A percentile compares a stretch with the other conserved stretches of the same genome.
Conservation (phyloP, 2,329 filamentous ascomycete genomes). For the Dendrostoma leiphaemia region DNA sequence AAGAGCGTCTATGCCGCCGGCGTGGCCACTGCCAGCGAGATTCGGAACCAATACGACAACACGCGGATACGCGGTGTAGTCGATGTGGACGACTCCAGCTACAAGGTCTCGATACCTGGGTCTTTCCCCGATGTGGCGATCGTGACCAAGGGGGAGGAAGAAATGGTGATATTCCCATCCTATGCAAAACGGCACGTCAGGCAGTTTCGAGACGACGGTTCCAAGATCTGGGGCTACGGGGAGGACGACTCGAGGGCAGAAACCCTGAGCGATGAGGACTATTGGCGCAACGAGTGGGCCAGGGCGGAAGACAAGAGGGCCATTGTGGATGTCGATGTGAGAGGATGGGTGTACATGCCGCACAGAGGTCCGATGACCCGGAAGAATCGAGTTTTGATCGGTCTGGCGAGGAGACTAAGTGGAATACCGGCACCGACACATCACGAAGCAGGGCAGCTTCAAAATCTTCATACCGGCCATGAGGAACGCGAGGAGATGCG, state of each 20-base stretch:
- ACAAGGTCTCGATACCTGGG: constrained; percentile 59
- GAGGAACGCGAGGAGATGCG: constrained; percentile 47
- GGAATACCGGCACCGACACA: constrained; percentile 72
- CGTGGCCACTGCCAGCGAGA: constrained; percentile 56
- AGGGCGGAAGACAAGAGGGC: constrained; percentile 78
- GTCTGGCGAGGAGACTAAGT: constrained; percentile 81
- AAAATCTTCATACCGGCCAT: constrained; percentile 26
- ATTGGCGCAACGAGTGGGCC: constrained; percentile 78
- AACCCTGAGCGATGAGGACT: constrained; percentile 62
- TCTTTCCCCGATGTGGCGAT: constrained; percentile 86
- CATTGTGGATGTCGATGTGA: constrained; percentile 88
- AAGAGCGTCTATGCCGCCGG: constrained; percentile 56
- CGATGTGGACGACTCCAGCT: constrained; percentile 26
- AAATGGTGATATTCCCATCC: constrained; percentile 93
- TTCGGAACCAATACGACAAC: constrained; percentile 58
- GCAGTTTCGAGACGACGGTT: constrained; percentile 53
- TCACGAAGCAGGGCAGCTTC: constrained; percentile 29
- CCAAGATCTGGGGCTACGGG: constrained; percentile 12
- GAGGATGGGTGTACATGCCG: constrained; percentile 92
- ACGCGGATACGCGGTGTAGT: constrained; percentile 41
- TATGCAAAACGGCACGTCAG: constrained; percentile 77
- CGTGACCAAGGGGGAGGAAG: constrained; percentile 74
- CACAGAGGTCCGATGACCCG: constrained; percentile 81
- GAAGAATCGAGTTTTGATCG: constrained; percentile 82
- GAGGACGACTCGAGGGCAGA: constrained; percentile 23